phyloP scores from a whole-genome alignment of 768 basidiomycete genomes.

The Mycena belliarum region DNA sequence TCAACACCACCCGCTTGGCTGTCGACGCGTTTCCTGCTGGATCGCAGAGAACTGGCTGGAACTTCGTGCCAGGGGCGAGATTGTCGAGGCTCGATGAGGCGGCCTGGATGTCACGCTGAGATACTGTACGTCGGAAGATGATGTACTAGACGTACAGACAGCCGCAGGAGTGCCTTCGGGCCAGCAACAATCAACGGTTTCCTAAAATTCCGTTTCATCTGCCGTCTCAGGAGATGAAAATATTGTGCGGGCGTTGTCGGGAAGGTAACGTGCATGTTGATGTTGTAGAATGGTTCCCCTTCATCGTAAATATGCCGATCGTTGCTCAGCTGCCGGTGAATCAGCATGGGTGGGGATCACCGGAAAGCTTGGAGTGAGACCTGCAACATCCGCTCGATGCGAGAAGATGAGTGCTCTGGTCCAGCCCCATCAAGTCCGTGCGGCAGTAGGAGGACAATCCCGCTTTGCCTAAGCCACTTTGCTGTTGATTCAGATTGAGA shows the following conservation, averaged over 20 bases:
- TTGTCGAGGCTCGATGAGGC: constrained; percentile 71
- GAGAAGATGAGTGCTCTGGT: constrained; percentile 88
- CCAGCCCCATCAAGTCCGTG: constrained; percentile 93
- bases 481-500: constrained; percentile 42
- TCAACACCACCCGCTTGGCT: constrained; percentile 67
- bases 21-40: constrained; percentile 34
- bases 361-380: constrained; percentile 38
- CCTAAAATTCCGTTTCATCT: constrained; percentile 81
- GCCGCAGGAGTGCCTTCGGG: constrained; percentile 80
- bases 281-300: constrained; percentile 41
- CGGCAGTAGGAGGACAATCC: constrained; percentile 80
- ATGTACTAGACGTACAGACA: constrained; percentile 53
- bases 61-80: constrained; percentile 56
- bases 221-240: constrained; percentile 89
- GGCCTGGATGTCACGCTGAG: constrained; percentile 37
- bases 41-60: constrained; percentile 71
- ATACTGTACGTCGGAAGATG: background rate
- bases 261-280: constrained; percentile 85
- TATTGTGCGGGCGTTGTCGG: constrained; percentile 91
- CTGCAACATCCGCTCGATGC: constrained; percentile 90
- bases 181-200: constrained; percentile 85
- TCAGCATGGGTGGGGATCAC: background rate
- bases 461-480: constrained; percentile 93
- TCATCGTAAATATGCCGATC: constrained; percentile 51
- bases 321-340: constrained; percentile 64